A percentile compares a stretch with the other conserved stretches of the same genome.
Evolutionary conservation across 306 rosid genomes (phyloP).

Genomic region (Chamaecrista fasciculata): DNA sequence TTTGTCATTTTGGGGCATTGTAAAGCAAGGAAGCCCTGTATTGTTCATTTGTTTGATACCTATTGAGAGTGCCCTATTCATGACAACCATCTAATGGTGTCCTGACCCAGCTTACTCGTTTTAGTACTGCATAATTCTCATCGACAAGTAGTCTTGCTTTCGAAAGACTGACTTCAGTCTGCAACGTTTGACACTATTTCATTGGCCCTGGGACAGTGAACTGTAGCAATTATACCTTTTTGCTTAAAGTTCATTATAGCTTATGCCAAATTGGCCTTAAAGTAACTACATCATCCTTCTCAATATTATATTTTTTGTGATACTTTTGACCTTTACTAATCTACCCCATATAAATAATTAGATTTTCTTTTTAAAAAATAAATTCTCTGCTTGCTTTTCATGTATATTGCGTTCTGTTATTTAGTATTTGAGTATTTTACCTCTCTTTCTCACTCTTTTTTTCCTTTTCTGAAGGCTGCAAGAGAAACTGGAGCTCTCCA

Average conservation of each 20-base stretch:
- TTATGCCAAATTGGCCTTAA: background rate
- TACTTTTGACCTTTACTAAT: background rate
- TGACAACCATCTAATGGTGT: background rate
- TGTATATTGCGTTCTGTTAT: conserved; percentile 7
- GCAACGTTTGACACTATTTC: background rate
- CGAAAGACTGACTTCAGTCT: background rate
- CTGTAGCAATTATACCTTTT: background rate
- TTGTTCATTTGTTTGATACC: background rate
- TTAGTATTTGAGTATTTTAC: background rate
- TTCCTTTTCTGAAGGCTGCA: conserved; percentile 67
- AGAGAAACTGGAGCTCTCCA: conserved; percentile 99
- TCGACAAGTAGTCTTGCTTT: background rate
- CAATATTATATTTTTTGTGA: background rate
- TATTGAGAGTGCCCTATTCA: background rate
- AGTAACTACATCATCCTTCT: background rate
- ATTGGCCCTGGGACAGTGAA: background rate
- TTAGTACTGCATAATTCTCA: background rate
- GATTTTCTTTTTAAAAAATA: background rate
- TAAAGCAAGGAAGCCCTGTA: conserved; percentile 1
- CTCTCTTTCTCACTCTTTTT: background rate
- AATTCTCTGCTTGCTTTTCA: background rate
- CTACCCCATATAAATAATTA: background rate
- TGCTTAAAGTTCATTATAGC: background rate
- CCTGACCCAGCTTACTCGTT: background rate
- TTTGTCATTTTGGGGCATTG: background rate